Conservation (phyloP, 345 rosid species). For the Conringia planisiliqua region DNA sequence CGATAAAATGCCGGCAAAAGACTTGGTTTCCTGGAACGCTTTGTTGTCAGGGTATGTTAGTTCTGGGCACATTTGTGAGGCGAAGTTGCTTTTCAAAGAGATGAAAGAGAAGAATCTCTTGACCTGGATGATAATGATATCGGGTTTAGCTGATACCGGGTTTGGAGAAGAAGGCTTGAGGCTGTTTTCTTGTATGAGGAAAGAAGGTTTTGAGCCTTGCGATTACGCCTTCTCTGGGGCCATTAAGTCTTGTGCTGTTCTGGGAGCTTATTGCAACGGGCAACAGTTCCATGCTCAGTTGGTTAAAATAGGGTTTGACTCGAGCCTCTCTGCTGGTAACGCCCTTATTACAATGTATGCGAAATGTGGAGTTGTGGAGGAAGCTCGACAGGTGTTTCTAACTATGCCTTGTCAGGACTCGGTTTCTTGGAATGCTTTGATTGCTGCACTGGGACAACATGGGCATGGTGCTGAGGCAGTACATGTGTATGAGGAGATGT, state of each 20-base stretch:
- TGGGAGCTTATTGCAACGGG: conserved; percentile 34
- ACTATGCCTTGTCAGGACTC: conserved; percentile 33
- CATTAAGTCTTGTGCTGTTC: conserved; percentile 30
- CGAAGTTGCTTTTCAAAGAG: conserved; percentile 34
- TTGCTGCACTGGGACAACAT: conserved; percentile 39
- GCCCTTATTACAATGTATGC: conserved; percentile 43
- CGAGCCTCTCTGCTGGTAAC: conserved; percentile 34
- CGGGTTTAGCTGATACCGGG: conserved; percentile 36
- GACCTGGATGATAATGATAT: conserved; percentile 38
- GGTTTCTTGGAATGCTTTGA: conserved; percentile 41
- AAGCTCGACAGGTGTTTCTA: conserved; percentile 29
- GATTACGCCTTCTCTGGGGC: conserved; percentile 36
- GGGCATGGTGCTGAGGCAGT: conserved; percentile 38
- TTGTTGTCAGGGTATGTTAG: conserved; percentile 38
- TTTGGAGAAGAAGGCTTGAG: conserved; percentile 38
- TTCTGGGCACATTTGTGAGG: conserved; percentile 35
- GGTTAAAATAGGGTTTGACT: conserved; percentile 35
- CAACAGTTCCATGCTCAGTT: conserved; percentile 36
- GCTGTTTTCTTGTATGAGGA: conserved; percentile 35
- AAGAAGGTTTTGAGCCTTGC: conserved; percentile 38
- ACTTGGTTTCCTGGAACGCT: conserved; percentile 41
- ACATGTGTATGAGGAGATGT: conserved; percentile 34
- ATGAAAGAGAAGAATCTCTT: conserved; percentile 34
- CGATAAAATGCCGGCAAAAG: conserved; percentile 29
- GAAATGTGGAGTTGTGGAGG: conserved; percentile 36